Percentiles rank a stretch among this genome's conserved stretches.
phyloP scores from a whole-genome alignment of 2,329 filamentous ascomycete genomes.

The Apiospora rasikravindrae region DNA sequence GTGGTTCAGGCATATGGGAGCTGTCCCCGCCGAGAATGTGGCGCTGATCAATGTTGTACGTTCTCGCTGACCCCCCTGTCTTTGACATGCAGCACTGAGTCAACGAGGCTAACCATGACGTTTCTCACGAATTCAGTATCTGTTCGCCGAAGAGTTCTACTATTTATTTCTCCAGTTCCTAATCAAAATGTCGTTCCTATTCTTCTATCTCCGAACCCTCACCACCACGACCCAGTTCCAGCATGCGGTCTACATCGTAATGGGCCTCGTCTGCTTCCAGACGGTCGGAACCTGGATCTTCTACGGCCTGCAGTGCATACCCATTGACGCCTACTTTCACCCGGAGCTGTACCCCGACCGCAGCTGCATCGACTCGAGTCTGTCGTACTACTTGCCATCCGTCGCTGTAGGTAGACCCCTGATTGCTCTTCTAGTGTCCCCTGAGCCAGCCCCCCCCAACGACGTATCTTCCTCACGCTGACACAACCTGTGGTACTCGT shows the following conservation, averaged over 20 bases:
- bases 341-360: slow-evolving; percentile 32
- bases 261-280: slow-evolving; percentile 31
- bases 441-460: not conserved
- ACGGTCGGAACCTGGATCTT: slow-evolving; percentile 37
- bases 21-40: not conserved
- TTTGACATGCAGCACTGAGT: not conserved
- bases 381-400: not conserved
- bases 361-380: slow-evolving; percentile 28
- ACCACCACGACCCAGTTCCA: slow-evolving; percentile 33
- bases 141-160: slow-evolving; percentile 39
- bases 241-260: slow-evolving; percentile 31
- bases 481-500: not conserved
- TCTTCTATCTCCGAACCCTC: slow-evolving; percentile 40
- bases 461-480: not conserved
- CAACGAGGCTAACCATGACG: not conserved
- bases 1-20: not conserved
- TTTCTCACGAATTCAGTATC: slow-evolving; percentile 23
- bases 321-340: slow-evolving; percentile 37
- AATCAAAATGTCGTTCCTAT: slow-evolving; percentile 40
- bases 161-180: slow-evolving; percentile 39
- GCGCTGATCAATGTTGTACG: not conserved
- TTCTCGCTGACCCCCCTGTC: not conserved
- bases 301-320: slow-evolving; percentile 38
- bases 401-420: not conserved
- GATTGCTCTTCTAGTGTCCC: no score